A percentile compares a stretch with the other conserved stretches of the same genome.
These are phyloP conservation scores for Truncatella angustata DNA, from an alignment of 2,329 filamentous ascomycete genomes.

Conservation along the genomic window DNA sequence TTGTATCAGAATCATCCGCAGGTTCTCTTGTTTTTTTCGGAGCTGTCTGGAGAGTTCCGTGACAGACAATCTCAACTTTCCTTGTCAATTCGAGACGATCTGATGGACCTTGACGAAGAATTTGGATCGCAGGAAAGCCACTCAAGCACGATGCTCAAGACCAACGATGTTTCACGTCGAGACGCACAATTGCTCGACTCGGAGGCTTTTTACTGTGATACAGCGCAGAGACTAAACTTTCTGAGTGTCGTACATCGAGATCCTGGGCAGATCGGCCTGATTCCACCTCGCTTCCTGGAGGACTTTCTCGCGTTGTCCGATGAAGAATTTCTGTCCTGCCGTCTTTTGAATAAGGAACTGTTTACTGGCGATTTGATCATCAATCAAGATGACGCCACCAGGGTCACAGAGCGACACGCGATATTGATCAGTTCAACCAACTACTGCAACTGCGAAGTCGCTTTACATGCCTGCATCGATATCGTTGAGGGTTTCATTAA, in stretches of 20 bases:
- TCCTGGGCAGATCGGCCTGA: conserved; percentile 42
- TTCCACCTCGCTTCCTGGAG: conserved; percentile 51
- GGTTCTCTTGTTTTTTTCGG: conserved; percentile 42
- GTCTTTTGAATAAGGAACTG: conserved; percentile 48
- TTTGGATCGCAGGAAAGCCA: conserved; percentile 60
- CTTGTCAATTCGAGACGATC: conserved; percentile 40
- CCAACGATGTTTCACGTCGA: conserved; percentile 44
- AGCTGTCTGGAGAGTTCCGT: conserved; percentile 33
- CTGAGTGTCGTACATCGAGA: conserved; percentile 43
- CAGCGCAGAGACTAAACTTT: conserved; percentile 43
- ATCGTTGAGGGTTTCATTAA: conserved; percentile 62
- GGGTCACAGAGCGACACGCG: conserved; percentile 50
- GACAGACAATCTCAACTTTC: conserved; percentile 31
- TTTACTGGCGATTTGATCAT: conserved; percentile 53
- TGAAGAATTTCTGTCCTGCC: conserved; percentile 54
- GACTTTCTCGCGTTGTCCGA: conserved; percentile 46
- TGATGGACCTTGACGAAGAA: conserved; percentile 67
- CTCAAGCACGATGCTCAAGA: conserved; percentile 34
- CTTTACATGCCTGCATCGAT: conserved; percentile 65
- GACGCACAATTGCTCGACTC: conserved; percentile 41
- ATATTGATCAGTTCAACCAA: conserved; percentile 53
- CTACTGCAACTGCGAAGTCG: conserved; percentile 72
- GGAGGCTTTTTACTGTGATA: conserved; percentile 47
- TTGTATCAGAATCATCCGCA: conserved; percentile 37
- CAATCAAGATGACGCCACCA: conserved; percentile 42